Conservation (phyloP, 371 early-diverging fungal genomes). For the Zychaea mexicana region DNA sequence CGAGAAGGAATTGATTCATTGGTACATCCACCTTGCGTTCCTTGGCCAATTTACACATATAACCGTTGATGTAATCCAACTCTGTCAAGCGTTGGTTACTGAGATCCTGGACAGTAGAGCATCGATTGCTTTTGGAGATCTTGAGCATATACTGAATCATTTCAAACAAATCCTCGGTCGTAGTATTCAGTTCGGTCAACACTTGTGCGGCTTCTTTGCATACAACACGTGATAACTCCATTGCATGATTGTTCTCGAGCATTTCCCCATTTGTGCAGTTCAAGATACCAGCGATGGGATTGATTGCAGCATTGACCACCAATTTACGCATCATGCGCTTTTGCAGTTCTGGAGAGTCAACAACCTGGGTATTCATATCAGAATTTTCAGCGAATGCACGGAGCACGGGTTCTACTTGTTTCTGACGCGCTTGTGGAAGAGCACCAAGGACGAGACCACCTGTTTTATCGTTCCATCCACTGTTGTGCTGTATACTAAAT, state of each 20-base stretch:
- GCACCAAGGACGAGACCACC: slow-evolving; percentile 39
- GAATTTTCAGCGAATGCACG: slow-evolving; percentile 24
- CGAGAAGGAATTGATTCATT: slow-evolving; percentile 22
- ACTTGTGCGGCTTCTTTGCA: slow-evolving; percentile 37
- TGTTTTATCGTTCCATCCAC: slow-evolving; percentile 43
- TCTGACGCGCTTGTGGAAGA: slow-evolving; percentile 18
- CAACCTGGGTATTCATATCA: slow-evolving; percentile 26
- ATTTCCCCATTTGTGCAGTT: slow-evolving; percentile 47
- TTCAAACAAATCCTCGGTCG: slow-evolving; percentile 19
- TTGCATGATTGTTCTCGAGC: slow-evolving; percentile 15
- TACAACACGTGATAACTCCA: slow-evolving; percentile 19
- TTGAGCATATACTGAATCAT: slow-evolving; percentile 29
- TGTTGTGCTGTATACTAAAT: slow-evolving; percentile 51
- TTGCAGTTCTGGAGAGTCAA: slow-evolving; percentile 43
- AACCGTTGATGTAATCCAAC: slow-evolving; percentile 65
- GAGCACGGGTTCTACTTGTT: slow-evolving; percentile 16
- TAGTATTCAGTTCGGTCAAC: slow-evolving; percentile 27
- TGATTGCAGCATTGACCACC: slow-evolving; percentile 61
- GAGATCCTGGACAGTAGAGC: slow-evolving; percentile 65
- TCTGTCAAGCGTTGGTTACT: slow-evolving; percentile 44
- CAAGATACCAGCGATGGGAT: slow-evolving; percentile 56
- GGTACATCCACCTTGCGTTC: slow-evolving; percentile 12
- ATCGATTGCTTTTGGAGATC: slow-evolving; percentile 45
- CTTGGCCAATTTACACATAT: slow-evolving; percentile 38
- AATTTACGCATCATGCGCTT: slow-evolving; percentile 53